Evolutionary conservation across 805 yeast species (phyloP), one percentile per base, ranked within the genome.

Genomic region (Kuraishia borneana): DNA sequence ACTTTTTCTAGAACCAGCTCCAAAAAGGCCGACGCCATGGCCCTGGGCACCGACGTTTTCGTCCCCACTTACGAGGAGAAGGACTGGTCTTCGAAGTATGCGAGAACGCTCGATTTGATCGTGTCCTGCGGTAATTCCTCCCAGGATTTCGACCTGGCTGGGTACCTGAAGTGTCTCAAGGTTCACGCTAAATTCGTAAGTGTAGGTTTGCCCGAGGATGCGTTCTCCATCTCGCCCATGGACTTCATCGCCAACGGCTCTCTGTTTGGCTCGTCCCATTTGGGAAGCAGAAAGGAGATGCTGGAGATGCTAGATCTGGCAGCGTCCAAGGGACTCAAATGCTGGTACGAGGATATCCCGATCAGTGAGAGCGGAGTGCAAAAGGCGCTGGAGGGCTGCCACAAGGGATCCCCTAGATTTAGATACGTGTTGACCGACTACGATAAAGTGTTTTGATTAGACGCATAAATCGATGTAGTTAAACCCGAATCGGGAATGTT

Each of bases 221-320:
- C 57, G 29, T 60, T 65, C 36, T 49, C 56, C 22, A 60, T 68
- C 29, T 47, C 58, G 30, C 70, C 73, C 21, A 48, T 54, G 37
- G 44, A 60, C 6, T 66, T 68, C 45, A 41, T 64, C 44, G 43
- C 47, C 14, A 60, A 49, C 39, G 80, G 75, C 36, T 54, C 68
- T 33, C 58, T 65, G 30, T 58, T 73, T 39, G 80, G 77, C 35
- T 63, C 79, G 7, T 75, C 85, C 9, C 62, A 63, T 38, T 60
- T 70, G 53, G 92, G 76, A 30, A 67, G 79, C 31, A 73, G 75
- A 51, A 54, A 53, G 33, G 88, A 81, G 58, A 79, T 80, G 45
- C 50, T 63, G 31, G 80, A 76, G 42, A 69, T 83, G 75, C 63
- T 83, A 44, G 60, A 73, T 30, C 50, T 82, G 41, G 82, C 87